phyloP scores from a whole-genome alignment of 2,329 filamentous ascomycete genomes.

The Cladosporium colombiae region DNA sequence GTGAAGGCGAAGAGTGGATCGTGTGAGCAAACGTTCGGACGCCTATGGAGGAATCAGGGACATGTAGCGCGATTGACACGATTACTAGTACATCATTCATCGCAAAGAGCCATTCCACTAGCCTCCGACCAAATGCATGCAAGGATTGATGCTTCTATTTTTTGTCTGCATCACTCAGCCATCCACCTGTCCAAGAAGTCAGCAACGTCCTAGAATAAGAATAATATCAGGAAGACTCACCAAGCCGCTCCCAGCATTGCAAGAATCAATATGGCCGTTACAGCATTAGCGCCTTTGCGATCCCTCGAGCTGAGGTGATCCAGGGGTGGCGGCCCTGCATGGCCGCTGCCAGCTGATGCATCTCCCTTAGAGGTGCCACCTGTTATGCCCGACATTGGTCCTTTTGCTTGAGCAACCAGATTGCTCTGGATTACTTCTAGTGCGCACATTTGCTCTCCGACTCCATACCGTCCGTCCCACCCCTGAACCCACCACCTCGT shows the following conservation, averaged over 20 bases:
- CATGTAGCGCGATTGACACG: neutral
- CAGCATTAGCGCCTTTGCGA: constrained; percentile 62
- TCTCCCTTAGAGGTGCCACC: constrained; percentile 56
- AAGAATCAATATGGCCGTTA: constrained; percentile 6
- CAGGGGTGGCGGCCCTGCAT: neutral
- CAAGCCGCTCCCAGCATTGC: neutral
- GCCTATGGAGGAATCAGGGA: neutral
- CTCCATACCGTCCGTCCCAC: constrained; percentile 50
- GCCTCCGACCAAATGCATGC: neutral
- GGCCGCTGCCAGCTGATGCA: constrained; percentile 41
- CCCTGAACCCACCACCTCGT: constrained; percentile 41
- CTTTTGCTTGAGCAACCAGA: constrained; percentile 40
- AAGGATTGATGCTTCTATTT: neutral
- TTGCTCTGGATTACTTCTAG: constrained; percentile 54
- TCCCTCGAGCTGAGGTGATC: constrained; percentile 43
- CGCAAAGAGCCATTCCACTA: neutral
- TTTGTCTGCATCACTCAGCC: neutral
- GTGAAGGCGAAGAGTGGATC: constrained; percentile 12
- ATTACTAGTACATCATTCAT: neutral
- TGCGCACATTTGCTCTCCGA: constrained; percentile 60
- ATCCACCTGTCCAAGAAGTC: constrained; percentile 3
- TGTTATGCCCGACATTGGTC: constrained; percentile 49
- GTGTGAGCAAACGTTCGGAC: neutral
- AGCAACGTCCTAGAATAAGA: neutral
- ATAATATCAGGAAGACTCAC: neutral